Evolutionary conservation across 306 rosid genomes (phyloP), one percentile per base, ranked within the genome.

Genomic region (Quercus suber): DNA sequence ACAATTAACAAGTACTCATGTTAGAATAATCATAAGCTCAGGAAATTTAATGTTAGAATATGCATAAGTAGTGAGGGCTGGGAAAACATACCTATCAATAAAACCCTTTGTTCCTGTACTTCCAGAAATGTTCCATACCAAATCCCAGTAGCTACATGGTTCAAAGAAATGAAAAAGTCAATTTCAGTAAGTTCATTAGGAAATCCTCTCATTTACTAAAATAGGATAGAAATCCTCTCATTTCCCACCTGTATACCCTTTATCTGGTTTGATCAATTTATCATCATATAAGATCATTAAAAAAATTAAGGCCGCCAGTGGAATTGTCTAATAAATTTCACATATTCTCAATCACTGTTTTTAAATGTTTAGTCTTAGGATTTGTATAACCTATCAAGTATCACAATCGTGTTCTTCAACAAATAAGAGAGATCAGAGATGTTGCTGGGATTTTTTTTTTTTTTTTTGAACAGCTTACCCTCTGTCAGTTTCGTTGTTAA

Each of bases 81-180:
- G 74, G 74, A 30, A 41, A 65, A 27, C 93, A 68, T 92, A 91
- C 99, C 93, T 97, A 80, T 93, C 97, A 85, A 90, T 8, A 41
- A 8, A 8, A 82, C 99, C 99, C 72, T 88, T 67, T 35, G 72
- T 67, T 17, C 72, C 72, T 0, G 7, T 85, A 87, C 76, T 78
- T 80, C 99, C 97, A 0, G 96, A 93, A 25, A 92, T 83, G 81
- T 89, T 89, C 99, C 99, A 93, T 45, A 95, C 92, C 79, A 95
- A 87, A 80, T 95, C 99, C 99, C 99, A 95, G 79, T 93, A 95
- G 89, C 99, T 95, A 68, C 76, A 87, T 30, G 79, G 21, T 76
- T 67, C 45, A 41, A 41, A 56, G 57, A 87, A 73, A 41, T 41
- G 45, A 73, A 52, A 78, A n/a, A 74, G 64, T 88, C 84, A 87